These are phyloP conservation scores for Fusarium sp. DNA, from an alignment of 2,329 filamentous ascomycete species.

Conservation along the genomic window DNA sequence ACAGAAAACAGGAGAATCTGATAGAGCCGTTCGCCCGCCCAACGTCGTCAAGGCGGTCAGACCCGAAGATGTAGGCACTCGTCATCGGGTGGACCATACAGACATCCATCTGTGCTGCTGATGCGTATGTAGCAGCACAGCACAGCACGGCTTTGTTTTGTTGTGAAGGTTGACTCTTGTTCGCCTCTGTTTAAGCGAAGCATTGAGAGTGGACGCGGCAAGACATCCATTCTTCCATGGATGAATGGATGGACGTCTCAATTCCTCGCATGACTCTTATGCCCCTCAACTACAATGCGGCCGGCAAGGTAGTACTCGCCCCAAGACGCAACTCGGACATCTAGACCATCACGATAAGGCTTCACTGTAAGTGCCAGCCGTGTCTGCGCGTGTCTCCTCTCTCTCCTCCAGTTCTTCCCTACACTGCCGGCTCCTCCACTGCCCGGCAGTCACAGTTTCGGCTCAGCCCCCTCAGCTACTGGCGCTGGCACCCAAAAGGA, in stretches of 20 bases:
- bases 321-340: not conserved
- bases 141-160: not conserved
- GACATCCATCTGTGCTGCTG: not conserved
- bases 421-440: not conserved
- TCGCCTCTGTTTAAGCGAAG: constrained; percentile 1
- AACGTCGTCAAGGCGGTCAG: constrained; percentile 42
- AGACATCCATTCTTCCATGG: not conserved
- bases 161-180: not conserved
- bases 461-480: not conserved
- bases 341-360: not conserved
- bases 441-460: constrained; percentile 6
- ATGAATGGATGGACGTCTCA: not conserved
- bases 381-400: not conserved
- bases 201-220: not conserved
- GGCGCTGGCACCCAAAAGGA: not conserved
- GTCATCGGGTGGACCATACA: constrained; percentile 26
- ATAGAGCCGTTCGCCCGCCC: constrained; percentile 22
- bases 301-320: not conserved
- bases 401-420: not conserved
- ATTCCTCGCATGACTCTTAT: constrained; percentile 1
- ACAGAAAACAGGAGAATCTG: constrained; percentile 11
- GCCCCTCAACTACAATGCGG: constrained; percentile 1
- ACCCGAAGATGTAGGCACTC: constrained; percentile 38
- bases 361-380: not conserved
- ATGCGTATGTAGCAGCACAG: not conserved